Conservation (phyloP, 345 rosid genomes). For the Excoecaria agallocha region DNA sequence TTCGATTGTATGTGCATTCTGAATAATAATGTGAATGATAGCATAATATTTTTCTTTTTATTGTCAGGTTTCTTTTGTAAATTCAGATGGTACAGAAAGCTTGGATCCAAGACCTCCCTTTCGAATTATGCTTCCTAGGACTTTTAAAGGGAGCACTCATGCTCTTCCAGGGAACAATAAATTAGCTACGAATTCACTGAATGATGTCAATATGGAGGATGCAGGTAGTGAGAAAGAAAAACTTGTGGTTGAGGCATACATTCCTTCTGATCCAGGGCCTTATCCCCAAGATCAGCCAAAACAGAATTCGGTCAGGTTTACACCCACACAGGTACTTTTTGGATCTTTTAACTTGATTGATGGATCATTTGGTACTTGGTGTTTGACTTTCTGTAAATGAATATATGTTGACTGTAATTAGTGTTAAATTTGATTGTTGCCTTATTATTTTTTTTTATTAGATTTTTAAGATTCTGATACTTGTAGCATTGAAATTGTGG, state of each 20-base stretch:
- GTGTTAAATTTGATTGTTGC: background rate
- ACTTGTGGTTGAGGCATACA: constrained; percentile 84
- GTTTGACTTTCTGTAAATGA: background rate
- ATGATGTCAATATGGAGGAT: constrained; percentile 53
- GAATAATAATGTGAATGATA: background rate
- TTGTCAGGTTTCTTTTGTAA: constrained; percentile 65
- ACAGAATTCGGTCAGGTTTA: constrained; percentile 88
- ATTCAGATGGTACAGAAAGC: constrained; percentile 62
- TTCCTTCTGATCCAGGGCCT: constrained; percentile 96
- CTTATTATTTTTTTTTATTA: background rate
- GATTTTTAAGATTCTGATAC: too few relatives aligned
- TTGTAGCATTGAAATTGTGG: too few relatives aligned
- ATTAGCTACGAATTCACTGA: constrained; percentile 36
- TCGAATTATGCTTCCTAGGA: constrained; percentile 71
- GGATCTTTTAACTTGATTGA: constrained; percentile 3
- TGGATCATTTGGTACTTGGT: background rate
- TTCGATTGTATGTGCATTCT: background rate
- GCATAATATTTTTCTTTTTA: constrained; percentile 14
- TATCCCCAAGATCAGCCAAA: constrained; percentile 99
- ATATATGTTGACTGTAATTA: background rate
- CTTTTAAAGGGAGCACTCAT: constrained; percentile 53
- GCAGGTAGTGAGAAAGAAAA: constrained; percentile 50
- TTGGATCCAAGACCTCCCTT: constrained; percentile 77
- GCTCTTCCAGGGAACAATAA: constrained; percentile 84
- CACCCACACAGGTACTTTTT: constrained; percentile 76